Conservation (phyloP, 1,284 basidiomycete species). For the Leccinum colubrinum region DNA sequence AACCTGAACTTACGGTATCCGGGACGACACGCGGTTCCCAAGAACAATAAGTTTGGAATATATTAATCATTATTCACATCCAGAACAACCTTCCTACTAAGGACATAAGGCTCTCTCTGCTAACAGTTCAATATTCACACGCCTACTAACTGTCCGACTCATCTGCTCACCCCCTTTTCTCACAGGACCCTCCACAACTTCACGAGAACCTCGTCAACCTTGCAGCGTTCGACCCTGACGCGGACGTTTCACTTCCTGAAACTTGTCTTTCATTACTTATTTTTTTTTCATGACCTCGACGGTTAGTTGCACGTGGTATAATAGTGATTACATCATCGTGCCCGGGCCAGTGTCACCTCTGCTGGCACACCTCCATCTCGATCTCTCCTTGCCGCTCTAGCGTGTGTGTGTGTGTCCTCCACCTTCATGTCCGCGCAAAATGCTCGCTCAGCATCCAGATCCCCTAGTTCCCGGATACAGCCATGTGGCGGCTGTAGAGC, state of each 20-base stretch:
- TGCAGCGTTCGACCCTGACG: not conserved
- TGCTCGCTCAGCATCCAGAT: conserved; percentile 6
- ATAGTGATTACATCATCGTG: conserved; percentile 29
- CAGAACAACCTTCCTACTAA: too few relatives aligned
- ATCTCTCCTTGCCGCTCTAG: not conserved
- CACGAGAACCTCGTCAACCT: not conserved
- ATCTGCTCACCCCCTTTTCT: conserved; percentile 2
- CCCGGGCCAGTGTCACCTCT: not conserved
- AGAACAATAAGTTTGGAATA: too few relatives aligned
- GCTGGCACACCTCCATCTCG: conserved; percentile 12
- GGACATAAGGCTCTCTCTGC: conserved; percentile 19
- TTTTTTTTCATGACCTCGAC: conserved; percentile 13
- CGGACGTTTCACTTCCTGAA: not conserved
- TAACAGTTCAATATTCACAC: conserved; percentile 31
- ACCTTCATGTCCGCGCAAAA: conserved; percentile 20
- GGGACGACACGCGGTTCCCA: too few relatives aligned
- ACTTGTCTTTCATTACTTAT: not conserved
- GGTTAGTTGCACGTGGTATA: conserved; percentile 25
- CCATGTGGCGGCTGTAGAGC: conserved; percentile 17
- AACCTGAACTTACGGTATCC: too few relatives aligned
- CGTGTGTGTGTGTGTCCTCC: not conserved
- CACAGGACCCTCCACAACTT: not conserved
- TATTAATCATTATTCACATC: too few relatives aligned
- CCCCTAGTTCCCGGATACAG: too few relatives aligned
- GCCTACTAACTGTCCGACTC: conserved; percentile 9